A percentile compares a stretch with the other conserved stretches of the same genome.
phyloP scores from a whole-genome alignment of 2,329 filamentous ascomycete species.

The Fusarium udum region DNA sequence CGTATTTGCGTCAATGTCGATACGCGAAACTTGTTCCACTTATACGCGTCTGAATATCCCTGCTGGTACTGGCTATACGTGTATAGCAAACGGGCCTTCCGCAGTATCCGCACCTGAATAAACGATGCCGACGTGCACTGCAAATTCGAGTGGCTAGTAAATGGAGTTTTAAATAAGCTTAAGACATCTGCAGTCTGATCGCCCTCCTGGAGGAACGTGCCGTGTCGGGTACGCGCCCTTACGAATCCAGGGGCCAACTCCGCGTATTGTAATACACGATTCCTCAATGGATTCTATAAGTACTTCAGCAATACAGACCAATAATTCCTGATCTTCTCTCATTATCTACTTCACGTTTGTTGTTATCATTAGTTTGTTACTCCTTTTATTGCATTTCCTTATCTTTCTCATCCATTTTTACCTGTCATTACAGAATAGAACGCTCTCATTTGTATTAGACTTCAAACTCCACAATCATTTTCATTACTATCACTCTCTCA shows the following conservation, averaged over 20 bases:
- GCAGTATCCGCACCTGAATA: neutral
- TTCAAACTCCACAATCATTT: neutral
- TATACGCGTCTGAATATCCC: neutral
- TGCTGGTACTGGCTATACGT: neutral
- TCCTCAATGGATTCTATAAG: neutral
- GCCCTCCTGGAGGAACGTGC: neutral
- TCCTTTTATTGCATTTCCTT: neutral
- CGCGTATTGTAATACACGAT: neutral
- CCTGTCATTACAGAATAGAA: neutral
- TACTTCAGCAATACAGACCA: neutral
- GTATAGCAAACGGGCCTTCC: neutral
- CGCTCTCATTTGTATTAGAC: neutral
- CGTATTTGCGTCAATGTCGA: neutral
- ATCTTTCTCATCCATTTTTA: neutral
- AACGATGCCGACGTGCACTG: accelerated
- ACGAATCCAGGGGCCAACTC: neutral
- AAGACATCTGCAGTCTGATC: neutral
- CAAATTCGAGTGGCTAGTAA: too few species aligned
- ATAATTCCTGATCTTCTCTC: neutral
- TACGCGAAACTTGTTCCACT: neutral
- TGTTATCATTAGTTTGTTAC: neutral
- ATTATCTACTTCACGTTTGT: neutral
- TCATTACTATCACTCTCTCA: neutral
- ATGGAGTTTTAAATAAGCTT: neutral
- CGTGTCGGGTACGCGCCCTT: neutral